phyloP scores from a whole-genome alignment of 768 basidiomycete genomes.

The Fomitopsis pulvina region DNA sequence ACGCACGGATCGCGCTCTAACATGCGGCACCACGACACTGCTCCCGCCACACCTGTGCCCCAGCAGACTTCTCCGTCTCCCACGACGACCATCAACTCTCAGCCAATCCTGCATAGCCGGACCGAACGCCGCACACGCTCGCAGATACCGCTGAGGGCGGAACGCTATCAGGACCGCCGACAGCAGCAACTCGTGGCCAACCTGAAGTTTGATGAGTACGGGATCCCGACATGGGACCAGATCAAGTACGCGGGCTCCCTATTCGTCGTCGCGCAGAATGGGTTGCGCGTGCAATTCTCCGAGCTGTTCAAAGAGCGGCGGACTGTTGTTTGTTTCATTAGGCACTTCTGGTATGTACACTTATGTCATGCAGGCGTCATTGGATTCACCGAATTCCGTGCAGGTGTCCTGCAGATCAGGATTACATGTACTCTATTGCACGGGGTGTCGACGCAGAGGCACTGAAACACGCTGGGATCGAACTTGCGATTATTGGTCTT shows the following conservation, averaged over 20 bases:
- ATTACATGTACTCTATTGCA: constrained; percentile 73
- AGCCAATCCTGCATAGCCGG: constrained; percentile 4
- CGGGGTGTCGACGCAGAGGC: constrained; percentile 39
- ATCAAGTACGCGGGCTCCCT: constrained; percentile 56
- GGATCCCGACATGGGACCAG: constrained; percentile 46
- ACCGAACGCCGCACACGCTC: constrained; percentile 1
- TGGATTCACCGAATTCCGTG: background rate
- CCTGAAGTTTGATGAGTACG: constrained; percentile 35
- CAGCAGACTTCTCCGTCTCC: constrained; percentile 12
- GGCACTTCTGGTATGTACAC: constrained; percentile 65
- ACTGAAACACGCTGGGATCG: constrained; percentile 43
- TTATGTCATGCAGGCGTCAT: constrained; percentile 3
- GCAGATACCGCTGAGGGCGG: background rate
- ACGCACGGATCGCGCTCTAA: background rate
- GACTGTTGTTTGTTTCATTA: constrained; percentile 78
- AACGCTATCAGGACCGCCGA: background rate
- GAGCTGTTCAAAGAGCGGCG: constrained; percentile 50
- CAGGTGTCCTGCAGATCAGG: constrained; percentile 79
- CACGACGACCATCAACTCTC: constrained; percentile 11
- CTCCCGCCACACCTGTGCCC: constrained; percentile 13
- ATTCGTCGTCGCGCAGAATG: constrained; percentile 61
- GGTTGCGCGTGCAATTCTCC: constrained; percentile 60
- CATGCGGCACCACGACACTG: constrained; percentile 7
- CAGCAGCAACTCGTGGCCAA: background rate
- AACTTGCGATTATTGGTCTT: constrained; percentile 71